Base-by-base conservation (phyloP, 225 moss, liverwort and hornwort genomes). In the Marchantia paleacea region DNA sequence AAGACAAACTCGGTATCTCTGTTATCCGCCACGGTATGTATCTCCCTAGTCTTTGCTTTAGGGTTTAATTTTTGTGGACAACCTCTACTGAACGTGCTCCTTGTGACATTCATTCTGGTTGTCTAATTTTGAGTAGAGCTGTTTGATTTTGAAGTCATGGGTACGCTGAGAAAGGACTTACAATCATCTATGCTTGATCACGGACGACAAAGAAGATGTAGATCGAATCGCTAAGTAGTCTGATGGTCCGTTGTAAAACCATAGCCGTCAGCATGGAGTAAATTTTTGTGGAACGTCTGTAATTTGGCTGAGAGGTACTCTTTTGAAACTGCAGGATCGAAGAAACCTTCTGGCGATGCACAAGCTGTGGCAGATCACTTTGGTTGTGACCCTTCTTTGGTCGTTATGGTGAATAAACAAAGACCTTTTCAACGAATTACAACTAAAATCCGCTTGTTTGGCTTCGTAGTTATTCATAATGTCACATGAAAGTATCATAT, bases 321-420 rank as follows among this genome's bases (percentile, higher is more conserved):
- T 14, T 71, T 29, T 80, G 72, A 11, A 68, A 57, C 28, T 49
- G 60, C 86, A 99, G 97, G 75, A 69, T 85, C 95, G 25, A 99
- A 99, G 75, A 99, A 99, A 76, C 99, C 99, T 55, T 95, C 93
- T 63, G 99, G 99, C 25, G 88, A 92, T 84, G 95, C 95, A 52
- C 80, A 90, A 50, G 92, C 91, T 72, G 81, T 94, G 77, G 85
- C 89, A 24, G 87, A 91, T 69, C 88, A 95, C 82, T 94, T 99
- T 69, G 86, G 84, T n/a, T 99, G 92, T 83, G 92, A 95, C 69
- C 91, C 95, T n/a, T 87, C 92, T 53, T 73, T 84, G 72, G 86
- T 99, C 55, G 80, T 99, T 75, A 99, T 99, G 99, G 99, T 95
- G 77, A 72, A 66, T 73, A 75, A 55, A 26, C 12, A n/a, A 72